Evolutionary conservation across 306 rosid species (phyloP).

Genomic region (Carpinus fangiana): DNA sequence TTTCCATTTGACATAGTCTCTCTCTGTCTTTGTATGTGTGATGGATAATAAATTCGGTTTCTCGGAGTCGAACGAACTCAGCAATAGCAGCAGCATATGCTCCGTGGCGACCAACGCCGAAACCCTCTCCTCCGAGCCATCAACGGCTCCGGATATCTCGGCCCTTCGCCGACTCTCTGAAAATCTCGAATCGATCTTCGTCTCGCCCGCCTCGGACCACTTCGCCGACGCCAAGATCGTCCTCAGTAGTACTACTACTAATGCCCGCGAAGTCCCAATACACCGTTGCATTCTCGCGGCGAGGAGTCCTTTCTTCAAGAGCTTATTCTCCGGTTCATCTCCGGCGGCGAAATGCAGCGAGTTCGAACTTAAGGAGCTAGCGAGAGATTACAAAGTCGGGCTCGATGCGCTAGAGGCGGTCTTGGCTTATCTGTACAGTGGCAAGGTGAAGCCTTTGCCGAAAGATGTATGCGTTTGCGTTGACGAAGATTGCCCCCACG

Average conservation of each 20-base stretch:
- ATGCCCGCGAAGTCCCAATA: conserved; percentile 37
- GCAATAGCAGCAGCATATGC: conserved; percentile 37
- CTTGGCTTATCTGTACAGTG: conserved; percentile 55
- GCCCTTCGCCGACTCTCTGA: conserved; percentile 46
- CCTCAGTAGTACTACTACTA: not conserved
- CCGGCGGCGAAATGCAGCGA: not conserved
- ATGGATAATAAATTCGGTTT: conserved; percentile 28
- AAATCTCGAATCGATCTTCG: conserved; percentile 38
- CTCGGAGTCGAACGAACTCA: conserved; percentile 44
- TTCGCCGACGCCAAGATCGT: conserved; percentile 50
- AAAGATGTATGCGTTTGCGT: conserved; percentile 45
- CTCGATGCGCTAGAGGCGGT: conserved; percentile 41
- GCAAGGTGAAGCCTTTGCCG: conserved; percentile 35
- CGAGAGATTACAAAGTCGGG: conserved; percentile 51
- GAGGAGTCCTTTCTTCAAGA: conserved; percentile 51
- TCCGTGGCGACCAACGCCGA: conserved; percentile 15
- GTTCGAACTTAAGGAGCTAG: conserved; percentile 47
- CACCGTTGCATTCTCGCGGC: conserved; percentile 60
- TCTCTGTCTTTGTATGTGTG: not conserved
- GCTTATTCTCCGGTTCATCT: conserved; percentile 17
- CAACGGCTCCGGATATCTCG: conserved; percentile 20
- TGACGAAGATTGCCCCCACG: conserved; percentile 56
- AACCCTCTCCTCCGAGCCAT: conserved; percentile 10
- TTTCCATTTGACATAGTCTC: not conserved
- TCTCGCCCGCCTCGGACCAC: conserved; percentile 28